phyloP scores from a whole-genome alignment of 768 basidiomycete genomes.

The Kwoniella europaea region DNA sequence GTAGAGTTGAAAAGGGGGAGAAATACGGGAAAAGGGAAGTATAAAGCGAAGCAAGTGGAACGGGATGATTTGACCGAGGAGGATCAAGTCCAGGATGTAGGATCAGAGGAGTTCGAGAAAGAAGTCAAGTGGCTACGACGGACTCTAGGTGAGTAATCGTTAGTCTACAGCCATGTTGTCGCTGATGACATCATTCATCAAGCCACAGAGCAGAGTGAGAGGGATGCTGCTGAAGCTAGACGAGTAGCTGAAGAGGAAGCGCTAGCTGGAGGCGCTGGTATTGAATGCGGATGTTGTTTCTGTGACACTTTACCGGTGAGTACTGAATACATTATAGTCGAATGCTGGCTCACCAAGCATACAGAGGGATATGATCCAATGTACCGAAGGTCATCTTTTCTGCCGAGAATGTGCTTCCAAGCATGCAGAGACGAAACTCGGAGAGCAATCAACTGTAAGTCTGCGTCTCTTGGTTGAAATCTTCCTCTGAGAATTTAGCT shows the following conservation, averaged over 20 bases:
- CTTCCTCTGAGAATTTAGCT: not conserved
- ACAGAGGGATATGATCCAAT: conserved; percentile 84
- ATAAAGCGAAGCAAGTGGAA: conserved; percentile 27
- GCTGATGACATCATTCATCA: not conserved
- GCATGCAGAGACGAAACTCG: conserved; percentile 71
- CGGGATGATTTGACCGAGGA: not conserved
- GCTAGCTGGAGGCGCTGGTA: conserved; percentile 63
- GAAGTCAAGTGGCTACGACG: conserved; percentile 33
- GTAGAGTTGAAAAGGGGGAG: conserved; percentile 40
- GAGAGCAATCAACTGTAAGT: conserved; percentile 55
- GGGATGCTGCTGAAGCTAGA: conserved; percentile 44
- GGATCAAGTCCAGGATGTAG: not conserved
- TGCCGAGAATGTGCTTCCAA: conserved; percentile 72
- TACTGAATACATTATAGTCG: conserved; percentile 17
- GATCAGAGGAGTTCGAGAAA: conserved; percentile 56
- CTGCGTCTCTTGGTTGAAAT: conserved; percentile 60
- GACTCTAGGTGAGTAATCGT: conserved; percentile 20
- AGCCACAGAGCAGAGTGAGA: conserved; percentile 38
- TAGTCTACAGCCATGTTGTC: not conserved
- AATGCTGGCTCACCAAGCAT: not conserved
- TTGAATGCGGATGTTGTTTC: conserved; percentile 91
- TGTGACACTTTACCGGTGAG: conserved; percentile 72
- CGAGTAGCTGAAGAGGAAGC: conserved; percentile 63
- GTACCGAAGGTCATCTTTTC: conserved; percentile 86
- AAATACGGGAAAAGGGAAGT: conserved; percentile 60